These are phyloP conservation scores for Botrytis sinoallii DNA, from an alignment of 2,329 filamentous ascomycete species.

Conservation along the genomic window DNA sequence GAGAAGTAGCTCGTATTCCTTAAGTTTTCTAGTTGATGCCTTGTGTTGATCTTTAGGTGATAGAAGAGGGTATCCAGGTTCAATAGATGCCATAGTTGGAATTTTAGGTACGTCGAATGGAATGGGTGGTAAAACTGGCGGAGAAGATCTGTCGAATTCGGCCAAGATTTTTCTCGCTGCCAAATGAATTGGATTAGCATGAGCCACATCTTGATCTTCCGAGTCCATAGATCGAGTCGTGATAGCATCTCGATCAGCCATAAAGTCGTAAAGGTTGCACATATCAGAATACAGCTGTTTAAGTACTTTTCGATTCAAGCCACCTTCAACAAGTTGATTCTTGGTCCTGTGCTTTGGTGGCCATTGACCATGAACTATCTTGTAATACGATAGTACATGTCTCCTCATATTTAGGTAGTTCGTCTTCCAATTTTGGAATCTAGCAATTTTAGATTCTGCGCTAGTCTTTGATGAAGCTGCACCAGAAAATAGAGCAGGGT, in stretches of 20 bases:
- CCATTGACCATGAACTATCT: slow-evolving; percentile 69
- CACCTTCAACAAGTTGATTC: slow-evolving; percentile 81
- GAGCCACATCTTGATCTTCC: slow-evolving; percentile 51
- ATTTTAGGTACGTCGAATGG: slow-evolving; percentile 84
- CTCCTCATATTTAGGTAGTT: slow-evolving; percentile 73
- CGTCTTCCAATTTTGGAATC: slow-evolving; percentile 79
- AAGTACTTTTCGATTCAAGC: slow-evolving; percentile 80
- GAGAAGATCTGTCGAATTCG: slow-evolving; percentile 85
- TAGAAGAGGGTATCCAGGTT: slow-evolving; percentile 60
- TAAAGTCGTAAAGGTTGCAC: slow-evolving; percentile 79
- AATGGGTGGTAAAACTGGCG: slow-evolving; percentile 85
- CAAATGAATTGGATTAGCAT: slow-evolving; percentile 41
- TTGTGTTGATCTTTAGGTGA: slow-evolving; percentile 73
- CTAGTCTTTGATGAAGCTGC: slow-evolving; percentile 79
- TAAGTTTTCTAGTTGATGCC: slow-evolving; percentile 67
- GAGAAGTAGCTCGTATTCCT: slow-evolving; percentile 72
- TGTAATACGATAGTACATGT: slow-evolving; percentile 59
- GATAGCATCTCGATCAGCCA: slow-evolving; percentile 74
- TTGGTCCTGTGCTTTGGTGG: slow-evolving; percentile 88
- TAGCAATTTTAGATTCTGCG: slow-evolving; percentile 71
- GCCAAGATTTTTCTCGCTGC: slow-evolving; percentile 76
- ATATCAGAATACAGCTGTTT: slow-evolving; percentile 82
- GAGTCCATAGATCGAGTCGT: slow-evolving; percentile 71
- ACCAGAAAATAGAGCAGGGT: slow-evolving; percentile 84
- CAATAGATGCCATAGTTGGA: slow-evolving; percentile 64